A percentile compares a stretch with the other conserved stretches of the same genome.
Conservation (phyloP, 2,329 filamentous ascomycete species). For the Aspergillus uvarum region DNA sequence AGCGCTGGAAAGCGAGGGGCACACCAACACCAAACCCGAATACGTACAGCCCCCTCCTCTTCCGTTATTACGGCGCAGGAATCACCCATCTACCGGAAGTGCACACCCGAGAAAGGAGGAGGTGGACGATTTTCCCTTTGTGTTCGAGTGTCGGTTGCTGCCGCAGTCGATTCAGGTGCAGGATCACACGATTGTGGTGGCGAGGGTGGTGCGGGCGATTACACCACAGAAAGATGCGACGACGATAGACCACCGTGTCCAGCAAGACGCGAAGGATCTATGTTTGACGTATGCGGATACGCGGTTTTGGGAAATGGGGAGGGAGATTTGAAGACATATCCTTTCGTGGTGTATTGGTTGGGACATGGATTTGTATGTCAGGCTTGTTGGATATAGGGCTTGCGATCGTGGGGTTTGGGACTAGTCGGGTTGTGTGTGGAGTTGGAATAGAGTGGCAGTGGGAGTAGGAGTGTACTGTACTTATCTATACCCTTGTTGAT, state of each 20-base stretch:
- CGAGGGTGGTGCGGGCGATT: conserved; percentile 35
- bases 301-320: conserved; percentile 44
- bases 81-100: too few relatives aligned
- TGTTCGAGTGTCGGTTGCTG: conserved; percentile 41
- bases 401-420: not conserved
- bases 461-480: too few relatives aligned
- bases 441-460: not conserved
- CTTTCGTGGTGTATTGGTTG: not conserved
- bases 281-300: conserved; percentile 47
- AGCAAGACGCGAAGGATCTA: conserved; percentile 18
- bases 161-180: conserved; percentile 39
- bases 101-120: too few relatives aligned
- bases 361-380: not conserved
- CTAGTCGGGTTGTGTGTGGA: not conserved
- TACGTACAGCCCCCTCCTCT: conserved; percentile 17
- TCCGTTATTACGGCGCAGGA: conserved; percentile 29
- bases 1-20: too few relatives aligned
- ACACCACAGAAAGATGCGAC: conserved; percentile 8
- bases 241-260: not conserved
- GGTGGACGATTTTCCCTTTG: conserved; percentile 36
- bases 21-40: too few relatives aligned
- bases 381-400: not conserved
- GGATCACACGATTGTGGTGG: conserved; percentile 44
- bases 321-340: conserved; percentile 24
- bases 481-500: too few relatives aligned